phyloP scores from a whole-genome alignment of 2,329 filamentous ascomycete species.

The Neofusicoccum sp. region DNA sequence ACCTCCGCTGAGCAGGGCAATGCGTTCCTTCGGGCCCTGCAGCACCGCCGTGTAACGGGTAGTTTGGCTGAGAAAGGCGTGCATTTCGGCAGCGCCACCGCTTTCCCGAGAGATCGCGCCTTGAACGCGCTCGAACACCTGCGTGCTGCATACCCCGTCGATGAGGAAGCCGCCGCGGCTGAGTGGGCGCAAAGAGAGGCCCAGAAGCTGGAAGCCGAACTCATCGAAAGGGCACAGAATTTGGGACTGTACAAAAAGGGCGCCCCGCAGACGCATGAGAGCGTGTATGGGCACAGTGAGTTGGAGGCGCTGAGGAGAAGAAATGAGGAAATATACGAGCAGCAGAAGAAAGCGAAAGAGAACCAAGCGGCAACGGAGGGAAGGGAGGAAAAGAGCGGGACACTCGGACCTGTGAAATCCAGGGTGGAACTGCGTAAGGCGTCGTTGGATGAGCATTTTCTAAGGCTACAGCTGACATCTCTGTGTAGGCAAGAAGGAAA shows the following conservation, averaged over 20 bases:
- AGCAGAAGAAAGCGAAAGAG: constrained; percentile 30
- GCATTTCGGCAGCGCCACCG: constrained; percentile 25
- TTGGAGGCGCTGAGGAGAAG: constrained; percentile 26
- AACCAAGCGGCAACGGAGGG: constrained; percentile 22
- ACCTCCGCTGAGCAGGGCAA: constrained; percentile 33
- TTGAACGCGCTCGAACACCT: constrained; percentile 36
- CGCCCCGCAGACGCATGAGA: constrained; percentile 22
- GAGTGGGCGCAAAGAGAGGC: constrained; percentile 40
- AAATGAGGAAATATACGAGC: constrained; percentile 32
- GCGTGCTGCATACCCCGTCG: constrained; percentile 36
- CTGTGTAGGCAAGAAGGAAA: constrained; percentile 19
- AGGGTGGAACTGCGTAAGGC: constrained; percentile 31
- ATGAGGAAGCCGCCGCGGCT: constrained; percentile 40
- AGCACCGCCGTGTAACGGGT: constrained; percentile 39
- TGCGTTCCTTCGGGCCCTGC: constrained; percentile 37
- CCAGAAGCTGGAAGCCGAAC: constrained; percentile 37
- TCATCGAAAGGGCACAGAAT: constrained; percentile 31
- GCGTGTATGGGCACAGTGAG: constrained; percentile 15
- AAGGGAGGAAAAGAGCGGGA: constrained; percentile 21
- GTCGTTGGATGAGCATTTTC: constrained; percentile 28
- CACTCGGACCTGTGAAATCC: constrained; percentile 30
- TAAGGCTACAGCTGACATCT: constrained; percentile 28
- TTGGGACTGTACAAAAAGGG: constrained; percentile 29
- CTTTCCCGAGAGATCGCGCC: constrained; percentile 27
- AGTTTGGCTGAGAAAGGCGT: constrained; percentile 41